Evolutionary conservation across 1,139 yeast genomes (phyloP).

Genomic region (Entelexis paramagnoliae): DNA sequence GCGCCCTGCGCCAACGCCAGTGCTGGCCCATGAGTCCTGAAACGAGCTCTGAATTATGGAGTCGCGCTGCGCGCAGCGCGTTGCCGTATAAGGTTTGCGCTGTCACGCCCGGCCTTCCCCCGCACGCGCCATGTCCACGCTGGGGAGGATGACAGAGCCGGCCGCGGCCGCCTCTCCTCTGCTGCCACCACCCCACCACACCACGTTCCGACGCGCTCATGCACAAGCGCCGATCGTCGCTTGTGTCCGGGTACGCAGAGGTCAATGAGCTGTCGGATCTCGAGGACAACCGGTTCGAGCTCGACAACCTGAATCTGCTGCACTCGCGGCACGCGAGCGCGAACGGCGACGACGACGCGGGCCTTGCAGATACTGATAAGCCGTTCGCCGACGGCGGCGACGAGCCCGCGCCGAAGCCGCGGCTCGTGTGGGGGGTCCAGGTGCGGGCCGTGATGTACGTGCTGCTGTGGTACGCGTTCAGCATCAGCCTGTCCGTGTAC

Average conservation of each 20-base stretch:
- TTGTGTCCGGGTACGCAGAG: neutral
- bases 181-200: neutral
- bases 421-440: neutral
- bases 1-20: no score
- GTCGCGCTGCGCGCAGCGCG: no score
- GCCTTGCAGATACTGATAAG: neutral
- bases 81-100: no score
- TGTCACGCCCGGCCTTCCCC: neutral
- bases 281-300: conserved; percentile 6
- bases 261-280: conserved; percentile 13
- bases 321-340: neutral
- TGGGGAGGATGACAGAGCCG: neutral
- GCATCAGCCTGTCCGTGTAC: conserved; percentile 71
- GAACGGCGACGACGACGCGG: neutral
- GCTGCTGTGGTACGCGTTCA: conserved; percentile 39
- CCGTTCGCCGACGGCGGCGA: neutral
- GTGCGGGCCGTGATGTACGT: conserved; percentile 28
- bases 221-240: conserved; percentile 8
- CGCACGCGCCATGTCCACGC: neutral
- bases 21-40: no score
- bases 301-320: neutral
- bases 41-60: no score
- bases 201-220: neutral
- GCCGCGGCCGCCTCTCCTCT: neutral
- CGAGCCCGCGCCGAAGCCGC: neutral